Percentiles rank a stretch among this genome's conserved stretches.
These are phyloP conservation scores for Microdochium nivale DNA, from an alignment of 2,329 filamentous ascomycete genomes.

Conservation along the genomic window DNA sequence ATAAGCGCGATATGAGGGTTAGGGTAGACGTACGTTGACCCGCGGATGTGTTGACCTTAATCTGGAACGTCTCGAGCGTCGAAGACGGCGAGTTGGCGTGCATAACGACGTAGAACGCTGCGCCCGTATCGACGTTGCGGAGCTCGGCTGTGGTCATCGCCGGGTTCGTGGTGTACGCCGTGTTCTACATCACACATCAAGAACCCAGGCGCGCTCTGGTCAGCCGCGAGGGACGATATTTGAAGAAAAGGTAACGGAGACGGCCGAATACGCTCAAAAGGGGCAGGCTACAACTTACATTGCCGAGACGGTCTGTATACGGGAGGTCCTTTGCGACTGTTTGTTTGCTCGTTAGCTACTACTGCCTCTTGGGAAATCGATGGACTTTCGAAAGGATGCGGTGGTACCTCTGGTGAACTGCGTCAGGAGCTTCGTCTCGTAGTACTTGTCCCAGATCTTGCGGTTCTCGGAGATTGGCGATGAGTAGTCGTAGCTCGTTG, in stretches of 20 bases:
- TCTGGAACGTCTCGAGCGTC: slow-evolving; percentile 41
- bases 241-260: no score
- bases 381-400: neutral
- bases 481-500: slow-evolving; percentile 38
- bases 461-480: slow-evolving; percentile 61
- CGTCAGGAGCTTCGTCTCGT: slow-evolving; percentile 66
- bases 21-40: slow-evolving; percentile 28
- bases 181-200: slow-evolving; percentile 29
- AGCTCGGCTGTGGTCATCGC: slow-evolving; percentile 46
- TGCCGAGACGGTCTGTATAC: slow-evolving; percentile 38
- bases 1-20: no score
- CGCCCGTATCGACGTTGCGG: slow-evolving; percentile 47
- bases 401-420: slow-evolving; percentile 50
- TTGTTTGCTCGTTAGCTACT: neutral
- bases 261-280: no score
- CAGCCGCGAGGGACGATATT: no score
- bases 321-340: slow-evolving; percentile 44
- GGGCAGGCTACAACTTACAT: no score
- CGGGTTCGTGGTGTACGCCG: slow-evolving; percentile 39
- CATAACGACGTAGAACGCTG: slow-evolving; percentile 49
- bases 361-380: neutral
- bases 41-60: slow-evolving; percentile 46
- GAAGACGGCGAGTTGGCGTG: slow-evolving; percentile 44
- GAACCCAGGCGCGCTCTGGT: no score
- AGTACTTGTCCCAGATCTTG: slow-evolving; percentile 68